phyloP scores from a whole-genome alignment of 805 yeast species.

The Nakazawaea ishiwadae region DNA sequence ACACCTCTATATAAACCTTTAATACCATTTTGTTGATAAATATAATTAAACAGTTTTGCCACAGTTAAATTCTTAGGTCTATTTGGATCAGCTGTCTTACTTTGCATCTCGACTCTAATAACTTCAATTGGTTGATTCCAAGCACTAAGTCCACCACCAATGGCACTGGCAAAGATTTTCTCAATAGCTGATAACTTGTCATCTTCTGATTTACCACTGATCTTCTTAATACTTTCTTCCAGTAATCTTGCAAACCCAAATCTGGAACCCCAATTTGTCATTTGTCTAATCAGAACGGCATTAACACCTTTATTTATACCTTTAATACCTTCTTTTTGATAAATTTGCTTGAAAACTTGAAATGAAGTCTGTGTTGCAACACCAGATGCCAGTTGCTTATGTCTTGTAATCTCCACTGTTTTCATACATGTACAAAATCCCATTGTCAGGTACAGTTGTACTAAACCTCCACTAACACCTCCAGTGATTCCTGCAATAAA shows the following conservation, averaged over 20 bases:
- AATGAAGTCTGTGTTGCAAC: constrained; percentile 70
- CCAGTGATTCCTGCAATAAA: constrained; percentile 91
- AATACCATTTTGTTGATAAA: constrained; percentile 76
- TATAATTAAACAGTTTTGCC: constrained; percentile 70
- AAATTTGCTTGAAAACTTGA: constrained; percentile 83
- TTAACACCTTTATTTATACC: constrained; percentile 73
- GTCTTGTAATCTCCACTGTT: constrained; percentile 94
- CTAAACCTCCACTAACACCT: constrained; percentile 94
- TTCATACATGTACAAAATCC: constrained; percentile 99
- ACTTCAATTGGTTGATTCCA: constrained; percentile 99
- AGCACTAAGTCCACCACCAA: constrained; percentile 97
- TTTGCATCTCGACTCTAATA: constrained; percentile 96
- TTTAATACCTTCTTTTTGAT: constrained; percentile 77
- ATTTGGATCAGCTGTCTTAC: constrained; percentile 88
- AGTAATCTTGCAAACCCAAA: constrained; percentile 91
- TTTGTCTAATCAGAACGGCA: constrained; percentile 57
- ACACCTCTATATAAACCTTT: constrained; percentile 95
- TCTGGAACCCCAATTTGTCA: constrained; percentile 99
- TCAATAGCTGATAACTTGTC: constrained; percentile 68
- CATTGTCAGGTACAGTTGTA: constrained; percentile 94
- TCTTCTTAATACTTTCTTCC: constrained; percentile 71
- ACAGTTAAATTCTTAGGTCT: constrained; percentile 91
- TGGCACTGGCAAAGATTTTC: constrained; percentile 76
- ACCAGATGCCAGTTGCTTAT: constrained; percentile 72
- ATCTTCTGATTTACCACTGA: constrained; percentile 55